Evolutionary conservation across 2,329 filamentous ascomycete genomes (phyloP).

Genomic region (Metarhizium sp.): DNA sequence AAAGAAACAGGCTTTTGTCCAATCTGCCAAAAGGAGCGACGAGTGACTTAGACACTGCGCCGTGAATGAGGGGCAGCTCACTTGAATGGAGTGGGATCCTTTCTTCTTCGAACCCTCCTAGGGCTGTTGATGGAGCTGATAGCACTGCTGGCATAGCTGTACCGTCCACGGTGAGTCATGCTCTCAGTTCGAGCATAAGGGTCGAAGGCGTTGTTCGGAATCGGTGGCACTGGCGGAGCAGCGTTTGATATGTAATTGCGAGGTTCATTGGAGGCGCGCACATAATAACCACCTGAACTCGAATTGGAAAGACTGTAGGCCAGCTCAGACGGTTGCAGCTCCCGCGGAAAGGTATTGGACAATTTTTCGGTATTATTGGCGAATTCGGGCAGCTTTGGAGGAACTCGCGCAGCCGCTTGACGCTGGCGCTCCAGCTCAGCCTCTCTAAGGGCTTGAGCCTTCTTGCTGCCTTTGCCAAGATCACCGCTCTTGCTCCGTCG

Average conservation of each 20-base stretch:
- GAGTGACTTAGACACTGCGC: neutral
- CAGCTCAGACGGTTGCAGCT: slow-evolving; percentile 51
- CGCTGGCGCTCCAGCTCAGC: slow-evolving; percentile 43
- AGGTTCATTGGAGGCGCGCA: slow-evolving; percentile 28
- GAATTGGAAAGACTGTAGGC: slow-evolving; percentile 50
- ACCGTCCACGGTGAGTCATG: slow-evolving; percentile 93
- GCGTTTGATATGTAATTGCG: slow-evolving; percentile 31
- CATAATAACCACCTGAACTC: slow-evolving; percentile 14
- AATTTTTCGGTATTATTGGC: slow-evolving; percentile 37
- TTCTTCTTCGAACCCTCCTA: slow-evolving; percentile 81
- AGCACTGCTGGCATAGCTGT: slow-evolving; percentile 90
- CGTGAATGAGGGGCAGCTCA: slow-evolving; percentile 39
- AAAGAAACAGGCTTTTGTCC: neutral
- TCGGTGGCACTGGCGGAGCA: slow-evolving; percentile 43
- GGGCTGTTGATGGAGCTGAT: slow-evolving; percentile 90
- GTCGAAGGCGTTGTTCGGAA: slow-evolving; percentile 57
- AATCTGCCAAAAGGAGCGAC: neutral
- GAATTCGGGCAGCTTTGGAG: slow-evolving; percentile 44
- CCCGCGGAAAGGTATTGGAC: slow-evolving; percentile 37
- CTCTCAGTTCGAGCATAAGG: slow-evolving; percentile 80
- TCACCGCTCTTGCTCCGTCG: slow-evolving; percentile 61
- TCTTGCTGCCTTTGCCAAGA: slow-evolving; percentile 49
- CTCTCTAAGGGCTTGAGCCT: slow-evolving; percentile 44
- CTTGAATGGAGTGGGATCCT: slow-evolving; percentile 98
- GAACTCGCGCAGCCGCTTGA: slow-evolving; percentile 35